phyloP scores from a whole-genome alignment of 345 rosid species.

The Pugionium dolabratum region DNA sequence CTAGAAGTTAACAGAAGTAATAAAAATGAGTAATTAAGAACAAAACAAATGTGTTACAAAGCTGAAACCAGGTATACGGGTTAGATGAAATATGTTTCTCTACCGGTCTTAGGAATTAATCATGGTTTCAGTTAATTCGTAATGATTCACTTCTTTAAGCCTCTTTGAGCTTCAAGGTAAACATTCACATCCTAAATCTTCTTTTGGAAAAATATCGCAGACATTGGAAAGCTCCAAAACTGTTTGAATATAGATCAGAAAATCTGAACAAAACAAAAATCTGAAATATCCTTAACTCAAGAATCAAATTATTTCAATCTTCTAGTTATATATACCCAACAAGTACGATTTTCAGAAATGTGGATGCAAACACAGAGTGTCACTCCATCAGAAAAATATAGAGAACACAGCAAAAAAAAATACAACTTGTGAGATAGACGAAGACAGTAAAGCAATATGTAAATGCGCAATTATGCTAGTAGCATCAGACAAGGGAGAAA shows the following conservation, averaged over 20 bases:
- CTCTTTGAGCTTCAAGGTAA: neutral
- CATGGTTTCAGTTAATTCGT: conserved; percentile 13
- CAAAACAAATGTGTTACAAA: conserved; percentile 1
- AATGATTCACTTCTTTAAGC: neutral
- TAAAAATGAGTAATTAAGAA: conserved; percentile 1
- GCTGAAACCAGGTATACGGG: conserved; percentile 1
- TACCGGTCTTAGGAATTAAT: neutral
- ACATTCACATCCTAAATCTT: conserved; percentile 5
- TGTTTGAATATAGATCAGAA: no score
- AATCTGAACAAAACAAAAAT: neutral
- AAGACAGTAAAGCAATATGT: neutral
- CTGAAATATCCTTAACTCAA: neutral
- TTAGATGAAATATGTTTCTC: neutral
- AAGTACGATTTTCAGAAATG: neutral
- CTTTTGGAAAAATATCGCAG: neutral
- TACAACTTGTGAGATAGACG: neutral
- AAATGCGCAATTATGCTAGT: neutral
- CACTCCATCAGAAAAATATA: neutral
- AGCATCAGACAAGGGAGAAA: neutral
- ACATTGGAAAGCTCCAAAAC: neutral
- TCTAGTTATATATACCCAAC: neutral
- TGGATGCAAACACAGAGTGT: conserved; percentile 7
- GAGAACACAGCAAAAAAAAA: neutral
- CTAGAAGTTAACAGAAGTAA: neutral
- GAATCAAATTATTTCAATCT: neutral